phyloP scores from a whole-genome alignment of 768 basidiomycete species.

The Suillus bovinus region DNA sequence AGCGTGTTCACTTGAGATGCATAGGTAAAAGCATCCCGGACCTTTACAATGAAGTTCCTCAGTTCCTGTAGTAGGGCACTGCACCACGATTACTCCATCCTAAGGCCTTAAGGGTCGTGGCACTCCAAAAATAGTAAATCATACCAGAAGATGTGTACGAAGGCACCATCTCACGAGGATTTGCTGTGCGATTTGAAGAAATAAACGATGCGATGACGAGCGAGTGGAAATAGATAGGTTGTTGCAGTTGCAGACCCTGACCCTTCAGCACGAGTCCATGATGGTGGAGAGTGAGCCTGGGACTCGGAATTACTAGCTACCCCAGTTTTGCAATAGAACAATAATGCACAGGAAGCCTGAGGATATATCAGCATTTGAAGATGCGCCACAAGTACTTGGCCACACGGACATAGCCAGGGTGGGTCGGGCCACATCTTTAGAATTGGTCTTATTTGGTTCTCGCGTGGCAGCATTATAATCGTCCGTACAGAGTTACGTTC shows the following conservation, averaged over 20 bases:
- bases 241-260: not conserved
- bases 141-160: not conserved
- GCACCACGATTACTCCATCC: not conserved
- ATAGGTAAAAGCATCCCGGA: not conserved
- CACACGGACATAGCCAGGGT: not conserved
- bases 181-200: not conserved
- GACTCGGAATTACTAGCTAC: too few species aligned
- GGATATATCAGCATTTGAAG: not conserved
- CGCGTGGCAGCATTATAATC: conserved; percentile 17
- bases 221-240: not conserved
- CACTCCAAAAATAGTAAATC: not conserved
- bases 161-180: too few species aligned
- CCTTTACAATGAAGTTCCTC: not conserved
- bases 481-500: not conserved
- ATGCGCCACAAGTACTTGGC: not conserved
- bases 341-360: too few species aligned
- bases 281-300: not conserved
- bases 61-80: conserved; percentile 2
- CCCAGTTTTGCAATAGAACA: too few species aligned
- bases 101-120: not conserved
- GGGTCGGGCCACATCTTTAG: not conserved
- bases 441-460: conserved; percentile 30
- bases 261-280: not conserved
- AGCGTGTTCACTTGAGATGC: not conserved
- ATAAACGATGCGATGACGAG: not conserved